phyloP scores from a whole-genome alignment of 805 yeast genomes.

The Ogataea naganishii region DNA sequence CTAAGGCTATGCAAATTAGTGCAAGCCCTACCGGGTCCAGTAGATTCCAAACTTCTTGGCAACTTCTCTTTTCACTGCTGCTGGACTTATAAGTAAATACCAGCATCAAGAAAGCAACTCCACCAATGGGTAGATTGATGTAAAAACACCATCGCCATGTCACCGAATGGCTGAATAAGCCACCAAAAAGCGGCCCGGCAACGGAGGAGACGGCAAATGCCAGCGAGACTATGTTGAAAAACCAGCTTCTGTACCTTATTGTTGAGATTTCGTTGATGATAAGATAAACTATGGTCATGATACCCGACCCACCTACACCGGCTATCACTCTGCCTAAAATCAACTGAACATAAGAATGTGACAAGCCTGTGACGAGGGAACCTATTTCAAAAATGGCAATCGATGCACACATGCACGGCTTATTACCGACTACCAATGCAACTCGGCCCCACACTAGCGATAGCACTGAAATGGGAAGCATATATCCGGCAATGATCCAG shows the following conservation, averaged over 20 bases:
- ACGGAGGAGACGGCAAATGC: conserved; percentile 45
- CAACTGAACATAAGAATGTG: conserved; percentile 45
- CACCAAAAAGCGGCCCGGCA: conserved; percentile 60
- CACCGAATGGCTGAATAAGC: conserved; percentile 41
- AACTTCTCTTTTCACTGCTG: conserved; percentile 1
- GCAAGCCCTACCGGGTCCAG: conserved; percentile 44
- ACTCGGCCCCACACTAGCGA: conserved; percentile 50
- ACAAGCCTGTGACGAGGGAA: conserved; percentile 48
- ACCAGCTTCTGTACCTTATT: conserved; percentile 26
- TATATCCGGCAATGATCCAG: conserved; percentile 50
- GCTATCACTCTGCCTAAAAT: conserved; percentile 66
- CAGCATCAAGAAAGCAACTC: conserved; percentile 31
- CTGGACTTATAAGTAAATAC: conserved; percentile 35
- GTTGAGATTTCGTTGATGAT: conserved; percentile 51
- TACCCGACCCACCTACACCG: conserved; percentile 74
- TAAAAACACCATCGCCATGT: conserved; percentile 76
- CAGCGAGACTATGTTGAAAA: conserved; percentile 31
- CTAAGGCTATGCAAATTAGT: conserved; percentile 31
- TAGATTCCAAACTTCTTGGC: background rate
- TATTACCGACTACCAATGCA: conserved; percentile 49
- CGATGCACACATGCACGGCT: conserved; percentile 35
- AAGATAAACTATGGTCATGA: conserved; percentile 48
- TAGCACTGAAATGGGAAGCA: conserved; percentile 46
- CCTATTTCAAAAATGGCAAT: conserved; percentile 52
- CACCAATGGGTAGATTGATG: conserved; percentile 62